Evolutionary conservation across 2,329 filamentous ascomycete genomes (phyloP).

Genomic region (Paramyrothecium sp.): DNA sequence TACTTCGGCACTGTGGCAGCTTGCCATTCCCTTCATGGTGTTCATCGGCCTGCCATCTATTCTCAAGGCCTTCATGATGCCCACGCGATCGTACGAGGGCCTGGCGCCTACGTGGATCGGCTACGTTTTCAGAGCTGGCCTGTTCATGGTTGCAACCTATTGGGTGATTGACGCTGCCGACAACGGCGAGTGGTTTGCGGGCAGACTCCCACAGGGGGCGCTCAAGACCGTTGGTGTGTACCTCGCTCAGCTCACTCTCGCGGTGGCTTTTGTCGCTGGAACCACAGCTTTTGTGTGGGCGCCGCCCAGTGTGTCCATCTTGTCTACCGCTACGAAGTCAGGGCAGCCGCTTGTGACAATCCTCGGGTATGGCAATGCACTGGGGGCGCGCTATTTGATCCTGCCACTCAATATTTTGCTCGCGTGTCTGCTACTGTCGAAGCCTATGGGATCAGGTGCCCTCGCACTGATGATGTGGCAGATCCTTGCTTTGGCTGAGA

Average conservation of each 20-base stretch:
- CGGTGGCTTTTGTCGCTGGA: conserved; percentile 78
- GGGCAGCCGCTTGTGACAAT: conserved; percentile 66
- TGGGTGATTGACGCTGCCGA: conserved; percentile 90
- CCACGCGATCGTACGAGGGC: conserved; percentile 85
- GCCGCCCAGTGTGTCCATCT: conserved; percentile 78
- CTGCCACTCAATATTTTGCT: conserved; percentile 77
- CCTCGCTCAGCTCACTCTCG: conserved; percentile 77
- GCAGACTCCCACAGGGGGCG: conserved; percentile 48
- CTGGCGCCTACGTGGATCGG: conserved; percentile 83
- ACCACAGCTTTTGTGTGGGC: conserved; percentile 84
- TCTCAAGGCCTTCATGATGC: conserved; percentile 74
- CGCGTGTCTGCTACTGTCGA: conserved; percentile 77
- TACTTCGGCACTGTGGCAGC: conserved; percentile 88
- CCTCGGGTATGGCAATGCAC: conserved; percentile 88
- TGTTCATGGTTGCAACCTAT: conserved; percentile 75
- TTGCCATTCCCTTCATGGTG: conserved; percentile 74
- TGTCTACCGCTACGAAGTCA: conserved; percentile 43
- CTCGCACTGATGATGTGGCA: conserved; percentile 84
- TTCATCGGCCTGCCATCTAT: conserved; percentile 70
- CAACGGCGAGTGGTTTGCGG: conserved; percentile 75
- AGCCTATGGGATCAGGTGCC: conserved; percentile 89
- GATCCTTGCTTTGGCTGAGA: conserved; percentile 73
- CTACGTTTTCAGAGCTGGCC: conserved; percentile 71
- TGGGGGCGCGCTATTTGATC: conserved; percentile 86
- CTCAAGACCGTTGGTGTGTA: conserved; percentile 75